Percentiles rank a stretch among this genome's conserved stretches.
phyloP scores from a whole-genome alignment of 1,284 basidiomycete genomes.

The Ceratobasidium sp. region DNA sequence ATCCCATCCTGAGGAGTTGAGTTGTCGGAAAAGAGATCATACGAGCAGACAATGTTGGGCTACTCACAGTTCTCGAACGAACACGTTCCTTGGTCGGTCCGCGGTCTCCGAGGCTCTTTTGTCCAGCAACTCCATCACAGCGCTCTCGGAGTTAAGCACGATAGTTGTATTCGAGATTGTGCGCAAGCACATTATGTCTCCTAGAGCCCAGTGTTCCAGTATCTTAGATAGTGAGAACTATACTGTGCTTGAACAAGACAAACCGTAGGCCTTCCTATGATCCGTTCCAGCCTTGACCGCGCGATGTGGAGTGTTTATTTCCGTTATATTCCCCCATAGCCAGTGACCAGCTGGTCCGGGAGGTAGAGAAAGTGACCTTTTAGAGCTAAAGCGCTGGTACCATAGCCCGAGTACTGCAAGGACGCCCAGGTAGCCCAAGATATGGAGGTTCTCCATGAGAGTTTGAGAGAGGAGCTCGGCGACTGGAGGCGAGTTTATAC shows the following conservation, averaged over 20 bases:
- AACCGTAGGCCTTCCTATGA: constrained; percentile 11
- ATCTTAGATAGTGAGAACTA: not conserved
- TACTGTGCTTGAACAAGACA: not conserved
- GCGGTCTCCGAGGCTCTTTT: constrained; percentile 23
- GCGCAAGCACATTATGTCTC: constrained; percentile 23
- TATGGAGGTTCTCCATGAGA: no score
- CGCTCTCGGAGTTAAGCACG: constrained; percentile 8
- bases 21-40: not conserved
- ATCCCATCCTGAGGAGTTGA: constrained; percentile 10
- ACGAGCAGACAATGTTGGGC: not conserved
- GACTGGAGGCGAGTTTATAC: no score
- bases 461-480: no score
- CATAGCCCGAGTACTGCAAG: no score
- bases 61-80: constrained; percentile 22
- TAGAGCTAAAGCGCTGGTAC: no score
- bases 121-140: constrained; percentile 7
- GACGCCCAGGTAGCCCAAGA: no score
- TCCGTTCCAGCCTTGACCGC: constrained; percentile 29
- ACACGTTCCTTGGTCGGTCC: constrained; percentile 30
- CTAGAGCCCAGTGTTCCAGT: not conserved
- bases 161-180: constrained; percentile 10
- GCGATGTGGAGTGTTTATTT: constrained; percentile 18
- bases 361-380: not conserved
- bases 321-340: constrained; percentile 29
- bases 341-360: constrained; percentile 27